Conservation (phyloP, 129 eudicot genomes). For the Artemisia annua region DNA sequence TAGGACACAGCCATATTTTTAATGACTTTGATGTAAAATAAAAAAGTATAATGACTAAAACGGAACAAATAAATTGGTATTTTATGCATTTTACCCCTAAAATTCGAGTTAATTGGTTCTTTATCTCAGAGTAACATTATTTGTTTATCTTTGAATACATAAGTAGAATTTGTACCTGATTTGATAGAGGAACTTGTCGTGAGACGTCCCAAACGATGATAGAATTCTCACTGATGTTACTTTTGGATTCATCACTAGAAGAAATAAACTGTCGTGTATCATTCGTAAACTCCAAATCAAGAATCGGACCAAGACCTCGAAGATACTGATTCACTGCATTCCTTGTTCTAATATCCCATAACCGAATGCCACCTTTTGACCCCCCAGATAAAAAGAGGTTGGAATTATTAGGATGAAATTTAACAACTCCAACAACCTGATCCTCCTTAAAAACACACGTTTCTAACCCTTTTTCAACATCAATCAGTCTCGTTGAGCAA, state of each 20-base stretch:
- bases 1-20: no score
- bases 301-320: slow-evolving; percentile 80
- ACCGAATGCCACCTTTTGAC: slow-evolving; percentile 68
- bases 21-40: no score
- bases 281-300: slow-evolving; percentile 74
- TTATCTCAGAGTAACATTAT: not conserved
- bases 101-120: not conserved
- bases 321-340: slow-evolving; percentile 58
- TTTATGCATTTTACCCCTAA: no score
- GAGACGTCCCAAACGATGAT: slow-evolving; percentile 90
- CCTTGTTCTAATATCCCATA: slow-evolving; percentile 84
- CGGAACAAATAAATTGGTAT: no score
- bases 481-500: slow-evolving; percentile 71
- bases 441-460: slow-evolving; percentile 63
- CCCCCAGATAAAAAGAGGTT: slow-evolving; percentile 95
- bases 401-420: slow-evolving; percentile 69
- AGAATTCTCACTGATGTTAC: slow-evolving; percentile 84
- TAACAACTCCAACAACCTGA: slow-evolving; percentile 77
- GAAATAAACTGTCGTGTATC: slow-evolving; percentile 70
- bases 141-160: not conserved
- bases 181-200: slow-evolving; percentile 78
- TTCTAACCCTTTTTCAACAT: slow-evolving; percentile 82
- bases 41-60: no score
- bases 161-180: slow-evolving; percentile 55
- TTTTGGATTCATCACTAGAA: slow-evolving; percentile 84